phyloP scores from a whole-genome alignment of 2,329 filamentous ascomycete species.

The Cadophora gregata region DNA sequence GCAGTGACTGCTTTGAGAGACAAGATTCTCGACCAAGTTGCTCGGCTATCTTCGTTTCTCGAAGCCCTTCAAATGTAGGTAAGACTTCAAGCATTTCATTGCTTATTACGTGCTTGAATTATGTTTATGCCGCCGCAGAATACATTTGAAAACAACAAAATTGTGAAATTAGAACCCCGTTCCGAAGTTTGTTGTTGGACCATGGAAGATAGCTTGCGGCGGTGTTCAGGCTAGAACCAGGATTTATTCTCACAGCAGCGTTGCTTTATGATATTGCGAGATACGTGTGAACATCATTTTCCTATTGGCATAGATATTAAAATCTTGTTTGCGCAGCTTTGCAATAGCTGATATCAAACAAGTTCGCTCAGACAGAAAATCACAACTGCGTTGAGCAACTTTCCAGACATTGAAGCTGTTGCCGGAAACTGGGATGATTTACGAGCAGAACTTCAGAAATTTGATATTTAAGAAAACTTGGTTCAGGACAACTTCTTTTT shows the following conservation, averaged over 20 bases:
- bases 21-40: constrained; percentile 22
- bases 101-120: background rate
- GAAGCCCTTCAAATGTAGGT: constrained; percentile 31
- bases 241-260: background rate
- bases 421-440: constrained; percentile 28
- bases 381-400: background rate
- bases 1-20: constrained; percentile 7
- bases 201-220: background rate
- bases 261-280: background rate
- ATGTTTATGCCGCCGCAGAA: background rate
- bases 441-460: constrained; percentile 24
- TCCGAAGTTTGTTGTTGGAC: background rate
- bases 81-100: background rate
- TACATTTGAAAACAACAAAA: background rate
- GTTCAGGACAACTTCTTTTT: constrained; percentile 34
- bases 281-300: too few relatives aligned
- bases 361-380: constrained; percentile 2
- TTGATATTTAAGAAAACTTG: constrained; percentile 27
- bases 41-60: constrained; percentile 24
- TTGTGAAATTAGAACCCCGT: background rate
- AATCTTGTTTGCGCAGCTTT: background rate
- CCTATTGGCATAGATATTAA: background rate
- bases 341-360: background rate
- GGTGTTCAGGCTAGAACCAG: background rate
- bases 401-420: constrained; percentile 20